phyloP scores from a whole-genome alignment of 768 basidiomycete species.

The Phanerodontia chrysosporium region DNA sequence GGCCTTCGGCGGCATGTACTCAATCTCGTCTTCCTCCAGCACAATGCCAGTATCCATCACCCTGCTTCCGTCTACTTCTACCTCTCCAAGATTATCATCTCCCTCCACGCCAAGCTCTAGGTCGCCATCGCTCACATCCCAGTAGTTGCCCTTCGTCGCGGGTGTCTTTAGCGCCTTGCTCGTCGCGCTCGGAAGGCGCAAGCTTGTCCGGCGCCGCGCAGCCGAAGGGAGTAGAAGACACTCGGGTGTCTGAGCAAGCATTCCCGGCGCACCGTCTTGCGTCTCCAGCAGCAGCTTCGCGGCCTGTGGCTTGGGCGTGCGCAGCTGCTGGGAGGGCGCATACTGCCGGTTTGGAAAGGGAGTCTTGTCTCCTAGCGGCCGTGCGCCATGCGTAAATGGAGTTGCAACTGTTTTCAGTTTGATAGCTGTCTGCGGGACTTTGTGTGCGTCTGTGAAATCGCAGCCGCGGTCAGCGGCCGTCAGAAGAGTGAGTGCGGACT shows the following conservation, averaged over 20 bases:
- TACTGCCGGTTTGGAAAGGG: conserved; percentile 63
- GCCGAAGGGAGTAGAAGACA: conserved; percentile 62
- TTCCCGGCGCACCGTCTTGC: conserved; percentile 16
- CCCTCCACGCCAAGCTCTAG: conserved; percentile 26
- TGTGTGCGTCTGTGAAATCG: conserved; percentile 5
- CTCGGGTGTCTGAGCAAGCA: conserved; percentile 20
- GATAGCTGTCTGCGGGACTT: conserved; percentile 8
- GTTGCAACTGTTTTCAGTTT: conserved; percentile 15
- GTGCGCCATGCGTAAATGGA: too few species aligned
- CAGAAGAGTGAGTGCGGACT: neutral
- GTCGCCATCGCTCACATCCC: conserved; percentile 68
- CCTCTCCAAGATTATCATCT: conserved; percentile 20
- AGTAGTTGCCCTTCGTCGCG: conserved; percentile 57
- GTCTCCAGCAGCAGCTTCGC: conserved; percentile 30
- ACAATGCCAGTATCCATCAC: conserved; percentile 14
- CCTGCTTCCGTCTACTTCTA: conserved; percentile 12
- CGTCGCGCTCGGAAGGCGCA: conserved; percentile 49
- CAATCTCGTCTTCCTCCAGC: conserved; percentile 42
- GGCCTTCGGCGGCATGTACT: conserved; percentile 53
- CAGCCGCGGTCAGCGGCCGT: neutral
- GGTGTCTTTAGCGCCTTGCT: conserved; percentile 62
- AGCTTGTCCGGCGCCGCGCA: conserved; percentile 46
- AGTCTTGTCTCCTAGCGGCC: conserved; percentile 71
- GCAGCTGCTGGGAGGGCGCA: conserved; percentile 20
- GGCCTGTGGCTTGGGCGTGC: conserved; percentile 26